Evolutionary conservation across 2,329 filamentous ascomycete genomes (phyloP).

Genomic region (Biscogniauxia sp.): DNA sequence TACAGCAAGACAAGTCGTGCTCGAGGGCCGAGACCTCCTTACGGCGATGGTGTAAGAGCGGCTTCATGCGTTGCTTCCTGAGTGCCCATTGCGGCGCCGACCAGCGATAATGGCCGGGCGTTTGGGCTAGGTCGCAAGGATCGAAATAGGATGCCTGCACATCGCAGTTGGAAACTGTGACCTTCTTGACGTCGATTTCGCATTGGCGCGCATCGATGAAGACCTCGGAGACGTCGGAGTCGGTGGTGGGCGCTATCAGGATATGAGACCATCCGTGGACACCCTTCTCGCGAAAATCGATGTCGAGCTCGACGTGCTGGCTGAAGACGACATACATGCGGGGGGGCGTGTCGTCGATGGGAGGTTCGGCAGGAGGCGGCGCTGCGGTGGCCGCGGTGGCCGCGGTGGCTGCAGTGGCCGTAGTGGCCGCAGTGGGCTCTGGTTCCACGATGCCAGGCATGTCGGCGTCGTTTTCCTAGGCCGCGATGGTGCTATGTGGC

Average conservation of each 20-base stretch:
- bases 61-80: conserved; percentile 64
- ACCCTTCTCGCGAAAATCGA: conserved; percentile 76
- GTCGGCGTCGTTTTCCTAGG: conserved; percentile 15
- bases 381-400: conserved; percentile 20
- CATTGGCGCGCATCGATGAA: conserved; percentile 62
- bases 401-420: conserved; percentile 15
- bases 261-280: conserved; percentile 80
- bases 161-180: conserved; percentile 49
- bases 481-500: conserved; percentile 17
- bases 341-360: conserved; percentile 32
- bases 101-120: conserved; percentile 61
- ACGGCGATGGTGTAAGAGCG: conserved; percentile 48
- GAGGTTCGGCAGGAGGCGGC: conserved; percentile 28
- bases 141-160: conserved; percentile 54
- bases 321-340: conserved; percentile 61
- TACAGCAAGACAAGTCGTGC: conserved; percentile 54
- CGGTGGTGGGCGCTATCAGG: conserved; percentile 63
- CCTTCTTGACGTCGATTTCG: conserved; percentile 52
- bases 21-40: conserved; percentile 54
- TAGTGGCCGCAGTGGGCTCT: conserved; percentile 24
- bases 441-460: conserved; percentile 33
- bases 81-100: conserved; percentile 73
- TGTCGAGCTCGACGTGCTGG: conserved; percentile 85
- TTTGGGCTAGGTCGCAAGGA: conserved; percentile 63
- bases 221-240: conserved; percentile 57